Base-by-base conservation (phyloP, 108 stramenopile species). In the Nannochloropsis salina region DNA sequence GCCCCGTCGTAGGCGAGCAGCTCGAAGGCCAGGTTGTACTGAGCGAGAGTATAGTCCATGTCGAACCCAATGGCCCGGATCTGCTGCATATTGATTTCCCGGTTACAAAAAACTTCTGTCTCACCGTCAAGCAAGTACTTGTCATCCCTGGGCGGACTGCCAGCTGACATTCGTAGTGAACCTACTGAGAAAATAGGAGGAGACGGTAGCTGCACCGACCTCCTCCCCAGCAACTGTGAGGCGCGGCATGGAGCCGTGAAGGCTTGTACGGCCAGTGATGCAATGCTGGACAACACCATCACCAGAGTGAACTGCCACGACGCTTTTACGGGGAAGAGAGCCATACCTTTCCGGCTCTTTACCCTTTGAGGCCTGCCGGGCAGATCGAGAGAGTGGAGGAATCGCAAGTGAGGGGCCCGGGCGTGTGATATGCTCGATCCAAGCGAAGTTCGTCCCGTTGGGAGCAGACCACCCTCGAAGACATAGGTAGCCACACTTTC, bases 21-120 rank as follows among this genome's bases (percentile, higher is more conserved):
- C 84, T 97, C 97, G 86, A 98, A 98, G 74, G 93, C 94, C 86
- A 94, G 93, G 81, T 94, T 89, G 86, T 98, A 98, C 83, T 95
- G 96, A 21, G 95, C 96, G 31, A 98, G 86, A 0, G 97, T 98
- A 89, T 97, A 97, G 86, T 98, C 97, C 91, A 96, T 97, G 84
- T 96, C 97, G 88, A 98, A 98, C 20, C 97, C 97, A 43, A 98
- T 91, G 1, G 96, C 95, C 82, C 90, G 90, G 44, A 97, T 91
- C 80, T 93, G 92, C 82, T 89, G 89, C 83, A 95, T 86, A 83
- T 94, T 93, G 20, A 98, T 85, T 92, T 98, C 97, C 11, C 96
- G 93, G 86, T 97, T 98, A 90, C 97, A 98, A 84, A 96, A 98
- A 9, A 97, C 81, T 12, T 88, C 87, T 43, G n/a, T 61, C 61